Conservation (phyloP, 495 filamentous ascomycete genomes). For the Corynascus novoguineensis region DNA sequence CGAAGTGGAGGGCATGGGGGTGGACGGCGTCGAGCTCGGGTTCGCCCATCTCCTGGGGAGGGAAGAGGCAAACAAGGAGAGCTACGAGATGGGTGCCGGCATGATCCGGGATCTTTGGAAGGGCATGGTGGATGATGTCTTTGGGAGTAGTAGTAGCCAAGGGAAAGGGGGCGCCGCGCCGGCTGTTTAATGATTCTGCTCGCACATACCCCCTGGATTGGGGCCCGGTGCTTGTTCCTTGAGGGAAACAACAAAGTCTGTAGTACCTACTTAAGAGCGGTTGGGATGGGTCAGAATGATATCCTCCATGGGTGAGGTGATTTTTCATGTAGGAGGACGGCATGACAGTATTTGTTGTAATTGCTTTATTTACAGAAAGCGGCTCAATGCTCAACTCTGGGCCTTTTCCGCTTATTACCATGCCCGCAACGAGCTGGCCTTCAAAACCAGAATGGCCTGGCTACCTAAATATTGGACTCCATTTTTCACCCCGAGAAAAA, state of each 20-base stretch:
- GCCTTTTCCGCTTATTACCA: neutral
- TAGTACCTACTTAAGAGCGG: neutral
- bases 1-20: constrained; percentile 41
- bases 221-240: neutral
- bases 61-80: constrained; percentile 14
- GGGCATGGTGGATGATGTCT: constrained; percentile 43
- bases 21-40: constrained; percentile 46
- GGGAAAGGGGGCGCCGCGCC: neutral
- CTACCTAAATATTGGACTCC: neutral
- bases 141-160: constrained; percentile 18
- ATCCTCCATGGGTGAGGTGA: too few species aligned
- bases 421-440: neutral
- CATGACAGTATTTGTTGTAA: neutral
- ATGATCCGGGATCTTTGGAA: constrained; percentile 44
- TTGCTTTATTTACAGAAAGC: neutral
- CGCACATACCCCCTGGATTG: neutral
- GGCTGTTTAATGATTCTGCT: neutral
- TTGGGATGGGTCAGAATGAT: too few species aligned
- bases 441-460: neutral
- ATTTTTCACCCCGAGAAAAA: neutral
- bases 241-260: neutral
- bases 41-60: constrained; percentile 32
- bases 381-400: neutral
- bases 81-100: constrained; percentile 27
- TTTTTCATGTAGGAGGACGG: neutral